These are phyloP conservation scores for Leavenworthia alabamica DNA, from an alignment of 345 rosid species.

Conservation along the genomic window DNA sequence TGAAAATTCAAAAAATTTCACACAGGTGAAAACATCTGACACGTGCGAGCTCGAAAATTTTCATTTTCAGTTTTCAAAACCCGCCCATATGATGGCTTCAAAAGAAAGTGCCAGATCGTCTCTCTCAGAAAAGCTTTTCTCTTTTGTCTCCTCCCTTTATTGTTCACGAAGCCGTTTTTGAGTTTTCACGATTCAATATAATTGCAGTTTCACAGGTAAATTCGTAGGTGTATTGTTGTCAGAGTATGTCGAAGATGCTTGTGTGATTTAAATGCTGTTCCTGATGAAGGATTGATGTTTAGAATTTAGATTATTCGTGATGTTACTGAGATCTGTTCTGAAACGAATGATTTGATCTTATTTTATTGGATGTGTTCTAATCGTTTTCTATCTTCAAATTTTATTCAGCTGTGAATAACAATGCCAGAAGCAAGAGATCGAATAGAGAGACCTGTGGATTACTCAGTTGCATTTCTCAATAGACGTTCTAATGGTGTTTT, in stretches of 20 bases:
- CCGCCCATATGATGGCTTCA: slow-evolving; percentile 20
- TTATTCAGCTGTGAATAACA: background rate
- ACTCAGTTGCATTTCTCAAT: slow-evolving; percentile 37
- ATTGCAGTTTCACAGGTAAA: slow-evolving; percentile 13
- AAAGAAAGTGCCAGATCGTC: slow-evolving; percentile 30
- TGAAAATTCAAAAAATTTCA: slow-evolving; percentile 24
- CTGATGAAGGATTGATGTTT: background rate
- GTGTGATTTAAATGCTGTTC: background rate
- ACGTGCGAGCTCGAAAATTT: slow-evolving; percentile 29
- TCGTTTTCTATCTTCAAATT: background rate
- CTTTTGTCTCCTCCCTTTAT: slow-evolving; percentile 20
- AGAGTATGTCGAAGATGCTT: background rate
- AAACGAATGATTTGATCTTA: background rate
- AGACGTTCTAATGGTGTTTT: slow-evolving; percentile 42
- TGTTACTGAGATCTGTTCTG: background rate
- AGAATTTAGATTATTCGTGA: background rate
- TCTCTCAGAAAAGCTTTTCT: slow-evolving; percentile 12
- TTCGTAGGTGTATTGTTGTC: background rate
- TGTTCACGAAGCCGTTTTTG: background rate
- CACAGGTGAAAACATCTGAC: background rate
- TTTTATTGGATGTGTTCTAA: background rate
- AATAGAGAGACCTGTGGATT: slow-evolving; percentile 46
- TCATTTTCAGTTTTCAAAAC: slow-evolving; percentile 29
- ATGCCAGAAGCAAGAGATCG: slow-evolving; percentile 83
- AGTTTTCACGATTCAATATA: slow-evolving; percentile 13